These are phyloP conservation scores for Alternaria gaisen DNA, from an alignment of 2,329 filamentous ascomycete species.

Conservation along the genomic window DNA sequence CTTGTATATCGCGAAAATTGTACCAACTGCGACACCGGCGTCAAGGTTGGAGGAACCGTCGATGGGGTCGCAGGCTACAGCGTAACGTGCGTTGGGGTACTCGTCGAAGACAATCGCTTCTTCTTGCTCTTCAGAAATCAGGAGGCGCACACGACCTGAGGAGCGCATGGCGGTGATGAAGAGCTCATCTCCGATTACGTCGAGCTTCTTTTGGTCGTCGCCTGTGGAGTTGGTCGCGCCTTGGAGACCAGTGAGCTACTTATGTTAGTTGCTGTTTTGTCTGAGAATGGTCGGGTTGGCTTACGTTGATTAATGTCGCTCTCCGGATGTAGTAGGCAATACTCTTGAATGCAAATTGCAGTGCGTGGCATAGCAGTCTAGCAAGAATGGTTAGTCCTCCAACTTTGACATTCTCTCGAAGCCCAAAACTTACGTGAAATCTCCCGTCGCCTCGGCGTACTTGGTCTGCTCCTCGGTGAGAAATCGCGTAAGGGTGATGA, in stretches of 20 bases:
- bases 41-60: conserved; percentile 98
- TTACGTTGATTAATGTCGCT: conserved; percentile 85
- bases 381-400: conserved; percentile 1
- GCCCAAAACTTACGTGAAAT: conserved; percentile 82
- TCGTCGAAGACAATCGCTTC: conserved; percentile 86
- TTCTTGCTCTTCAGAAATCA: conserved; percentile 99
- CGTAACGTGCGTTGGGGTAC: conserved; percentile 80
- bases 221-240: conserved; percentile 95
- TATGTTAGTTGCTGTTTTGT: conserved; percentile 23
- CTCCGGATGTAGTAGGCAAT: conserved; percentile 99
- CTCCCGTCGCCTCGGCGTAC: conserved; percentile 92
- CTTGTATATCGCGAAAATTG: conserved; percentile 95
- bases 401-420: too few relatives aligned
- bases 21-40: conserved; percentile 96
- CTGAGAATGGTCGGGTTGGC: conserved; percentile 10
- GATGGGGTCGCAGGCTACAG: conserved; percentile 96
- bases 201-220: conserved; percentile 99
- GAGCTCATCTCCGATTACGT: conserved; percentile 97
- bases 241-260: conserved; percentile 82
- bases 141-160: conserved; percentile 85
- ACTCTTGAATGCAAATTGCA: conserved; percentile 99
- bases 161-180: conserved; percentile 96
- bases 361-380: conserved; percentile 93
- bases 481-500: conserved; percentile 93
- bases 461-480: conserved; percentile 95